phyloP scores from a whole-genome alignment of 129 eudicot species.

The Centrapalus pauciflorus region DNA sequence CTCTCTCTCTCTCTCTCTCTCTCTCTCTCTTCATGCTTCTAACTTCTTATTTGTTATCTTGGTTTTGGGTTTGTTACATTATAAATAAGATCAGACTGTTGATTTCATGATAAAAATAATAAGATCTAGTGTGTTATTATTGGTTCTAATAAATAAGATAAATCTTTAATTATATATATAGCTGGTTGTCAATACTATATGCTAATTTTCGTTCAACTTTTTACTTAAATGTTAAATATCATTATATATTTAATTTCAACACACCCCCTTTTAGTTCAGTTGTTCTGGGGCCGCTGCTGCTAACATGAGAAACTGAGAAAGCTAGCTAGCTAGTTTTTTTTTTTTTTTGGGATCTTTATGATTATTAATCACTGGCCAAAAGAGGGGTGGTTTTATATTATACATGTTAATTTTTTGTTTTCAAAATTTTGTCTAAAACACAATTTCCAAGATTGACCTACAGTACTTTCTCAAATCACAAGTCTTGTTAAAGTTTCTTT shows the following conservation, averaged over 20 bases:
- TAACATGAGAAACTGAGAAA: too few species aligned
- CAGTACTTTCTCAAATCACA: slow-evolving; percentile 22
- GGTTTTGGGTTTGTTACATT: background rate
- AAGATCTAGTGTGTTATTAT: background rate
- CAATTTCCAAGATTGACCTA: slow-evolving; percentile 32
- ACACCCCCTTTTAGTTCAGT: too few species aligned
- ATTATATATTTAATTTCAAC: too few species aligned
- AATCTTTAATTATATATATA: background rate
- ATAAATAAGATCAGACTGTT: slow-evolving; percentile 10
- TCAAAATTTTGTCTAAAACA: slow-evolving; percentile 16
- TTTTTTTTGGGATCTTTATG: too few species aligned
- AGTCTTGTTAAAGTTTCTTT: slow-evolving; percentile 14
- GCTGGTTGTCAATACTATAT: background rate
- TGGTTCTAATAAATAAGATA: background rate
- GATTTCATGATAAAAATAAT: background rate
- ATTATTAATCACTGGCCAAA: slow-evolving; percentile 6
- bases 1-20: slow-evolving; percentile 16
- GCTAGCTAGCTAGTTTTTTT: background rate
- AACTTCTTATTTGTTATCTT: background rate
- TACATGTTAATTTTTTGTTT: slow-evolving; percentile 1
- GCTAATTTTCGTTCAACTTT: too few species aligned
- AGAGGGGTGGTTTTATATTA: slow-evolving; percentile 5
- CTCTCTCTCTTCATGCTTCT: background rate
- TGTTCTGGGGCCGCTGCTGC: too few species aligned
- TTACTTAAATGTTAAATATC: too few species aligned